Base-by-base conservation (phyloP, 345 rosid genomes). In the Syzygium aromaticum region DNA sequence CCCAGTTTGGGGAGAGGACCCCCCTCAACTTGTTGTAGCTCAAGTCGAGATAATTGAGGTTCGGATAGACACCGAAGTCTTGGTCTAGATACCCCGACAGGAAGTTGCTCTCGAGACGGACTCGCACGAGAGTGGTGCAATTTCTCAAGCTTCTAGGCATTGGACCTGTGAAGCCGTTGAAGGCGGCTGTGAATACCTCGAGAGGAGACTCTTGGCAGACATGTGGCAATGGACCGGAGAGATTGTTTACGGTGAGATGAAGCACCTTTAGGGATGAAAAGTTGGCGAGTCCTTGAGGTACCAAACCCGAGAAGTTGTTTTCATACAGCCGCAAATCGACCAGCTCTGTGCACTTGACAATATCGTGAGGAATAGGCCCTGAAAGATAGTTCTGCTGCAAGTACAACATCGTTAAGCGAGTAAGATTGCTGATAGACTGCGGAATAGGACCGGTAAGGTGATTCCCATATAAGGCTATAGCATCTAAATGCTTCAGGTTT, bases 21-120 rank as follows among this genome's bases (percentile, higher is more conserved):
- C 92, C 94, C 1, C 28, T 77, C 84, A 91, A 56, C 27, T 83
- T 84, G 56, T 92, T 92, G 91, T 85, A 40, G 33, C 91, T 92
- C 3, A 91, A 85, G 77, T 91, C 91, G 10, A 91, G 88, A 56
- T 89, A 89, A 54, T 73, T 87, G 73, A 92, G 91, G 28, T 89
- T 89, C 4, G 92, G 92, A 85, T 92, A 90, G 3, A 88, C 80
- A 1, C 91, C 88, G 46, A 91, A 89, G 84, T 84, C 90, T 73
- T 0, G 25, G 80, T 73, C 80, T 9, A 73, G 80, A 73, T 73
- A 19, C 13, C 80, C 80, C 14, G 14, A 73, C 33, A 73, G 49
- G 80, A 73, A 73, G 80, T 73, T 73, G 25, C 80, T 73, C 46
- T 73, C 25, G 0, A 67, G 78, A 30, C 46, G 46, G 78, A 67